Evolutionary conservation across 1,284 basidiomycete genomes (phyloP), one percentile per base, ranked within the genome.

Genomic region (Fistulinella cinereoalba): DNA sequence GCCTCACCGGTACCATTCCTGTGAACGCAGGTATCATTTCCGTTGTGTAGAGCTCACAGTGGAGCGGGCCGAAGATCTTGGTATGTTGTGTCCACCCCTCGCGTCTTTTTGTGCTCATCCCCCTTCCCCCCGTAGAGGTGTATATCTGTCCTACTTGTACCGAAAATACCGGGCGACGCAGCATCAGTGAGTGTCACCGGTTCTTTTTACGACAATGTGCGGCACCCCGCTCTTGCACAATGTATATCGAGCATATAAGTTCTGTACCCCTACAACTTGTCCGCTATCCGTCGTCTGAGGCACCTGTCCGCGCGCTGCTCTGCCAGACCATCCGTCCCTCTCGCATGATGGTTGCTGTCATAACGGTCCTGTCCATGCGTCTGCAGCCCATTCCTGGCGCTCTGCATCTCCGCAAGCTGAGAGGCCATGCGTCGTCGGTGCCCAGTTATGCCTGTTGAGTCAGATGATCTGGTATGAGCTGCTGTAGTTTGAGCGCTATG

Each of bases 101-200:
- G 44, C 34, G 27, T 46, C 36, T 40, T 6, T 49, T 43, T 46
- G 51, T 51, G 45, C 45, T 58, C 50, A 55, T 50, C 47, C 15
- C 41, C 43, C 34, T 32, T 8, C 40, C 37, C 40, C 24, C 43
- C 21, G 8, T 53, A 90, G 88, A 75, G 68, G 66, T 81, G 45
- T 91, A 82, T 68, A 71, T 88, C 49, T 91, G 88, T 65, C 73
- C 81, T 44, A 62, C 78, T 39, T 90, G 88, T 71, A 71, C 77
- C 50, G 67, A 75, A 56, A 75, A 72, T 53, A 85, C 85, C 50
- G 82, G 83, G 54, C 75, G 75, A 56, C 75, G 72, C 65, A 82
- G 79, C 68, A 77, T 83, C 69, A 83, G 88, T 91, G 86, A 90
- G 88, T 89, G 68, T 73, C 64, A 60, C 59, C 50, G 66, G 66